Conservation (phyloP, 2,329 filamentous ascomycete genomes). For the Botrytis sinoallii region DNA sequence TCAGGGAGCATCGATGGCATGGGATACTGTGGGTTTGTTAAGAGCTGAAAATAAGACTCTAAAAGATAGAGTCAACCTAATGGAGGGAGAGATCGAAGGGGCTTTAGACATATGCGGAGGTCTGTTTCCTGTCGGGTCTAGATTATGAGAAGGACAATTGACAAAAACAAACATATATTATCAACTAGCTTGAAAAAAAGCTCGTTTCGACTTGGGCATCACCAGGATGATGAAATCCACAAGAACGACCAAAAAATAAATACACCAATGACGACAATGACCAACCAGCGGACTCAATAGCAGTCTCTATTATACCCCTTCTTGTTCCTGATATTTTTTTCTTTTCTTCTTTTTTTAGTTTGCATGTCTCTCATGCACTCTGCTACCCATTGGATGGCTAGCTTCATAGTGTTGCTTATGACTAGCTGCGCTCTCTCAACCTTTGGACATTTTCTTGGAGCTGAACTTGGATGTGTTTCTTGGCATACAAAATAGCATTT, state of each 20-base stretch:
- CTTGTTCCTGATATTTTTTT: constrained; percentile 1
- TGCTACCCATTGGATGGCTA: constrained; percentile 4
- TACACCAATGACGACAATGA: constrained; percentile 9
- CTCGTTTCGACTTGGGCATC: not conserved
- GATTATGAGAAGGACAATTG: not conserved
- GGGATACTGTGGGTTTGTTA: constrained; percentile 61
- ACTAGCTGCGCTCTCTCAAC: not conserved
- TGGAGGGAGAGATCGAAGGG: constrained; percentile 59
- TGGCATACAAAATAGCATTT: constrained; percentile 11
- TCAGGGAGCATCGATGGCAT: constrained; percentile 57
- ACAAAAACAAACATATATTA: not conserved
- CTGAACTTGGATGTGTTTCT: constrained; percentile 15
- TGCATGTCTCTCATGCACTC: not conserved
- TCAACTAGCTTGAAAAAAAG: not conserved
- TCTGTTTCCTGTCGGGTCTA: constrained; percentile 3
- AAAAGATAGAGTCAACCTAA: constrained; percentile 55
- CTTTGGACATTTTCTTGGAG: constrained; percentile 14
- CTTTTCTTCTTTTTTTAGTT: not conserved
- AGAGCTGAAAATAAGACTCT: constrained; percentile 60
- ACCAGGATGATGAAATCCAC: not conserved
- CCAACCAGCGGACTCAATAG: not conserved
- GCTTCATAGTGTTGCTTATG: not conserved
- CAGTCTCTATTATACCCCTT: constrained; percentile 14
- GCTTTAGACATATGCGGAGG: constrained; percentile 45
- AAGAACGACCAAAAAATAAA: constrained; percentile 7